phyloP scores from a whole-genome alignment of 192 early-diverging fungal species.

The Radiomyces spectabilis region DNA sequence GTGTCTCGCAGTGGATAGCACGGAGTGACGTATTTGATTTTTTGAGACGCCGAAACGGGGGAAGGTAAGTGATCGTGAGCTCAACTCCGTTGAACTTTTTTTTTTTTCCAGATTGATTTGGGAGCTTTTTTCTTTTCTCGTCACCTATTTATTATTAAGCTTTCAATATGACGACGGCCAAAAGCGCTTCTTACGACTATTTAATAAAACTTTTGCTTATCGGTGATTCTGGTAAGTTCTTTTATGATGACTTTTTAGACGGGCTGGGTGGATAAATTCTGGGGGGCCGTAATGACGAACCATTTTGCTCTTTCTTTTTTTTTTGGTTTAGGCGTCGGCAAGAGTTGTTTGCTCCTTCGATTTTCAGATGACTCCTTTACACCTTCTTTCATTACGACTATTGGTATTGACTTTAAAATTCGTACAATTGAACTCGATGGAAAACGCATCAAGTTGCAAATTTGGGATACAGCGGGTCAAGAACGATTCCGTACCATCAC shows the following conservation, averaged over 20 bases:
- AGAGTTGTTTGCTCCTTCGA: slow-evolving; percentile 91
- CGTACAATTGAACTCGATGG: slow-evolving; percentile 97
- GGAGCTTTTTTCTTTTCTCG: too few species aligned
- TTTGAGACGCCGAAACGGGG: too few species aligned
- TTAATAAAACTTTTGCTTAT: slow-evolving; percentile 98
- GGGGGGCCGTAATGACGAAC: background rate
- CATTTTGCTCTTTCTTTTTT: background rate
- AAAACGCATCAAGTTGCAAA: slow-evolving; percentile 98
- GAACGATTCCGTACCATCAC: slow-evolving; percentile 99
- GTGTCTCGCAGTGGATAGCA: too few species aligned
- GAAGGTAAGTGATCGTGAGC: too few species aligned
- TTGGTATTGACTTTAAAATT: slow-evolving; percentile 99
- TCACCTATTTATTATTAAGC: too few species aligned
- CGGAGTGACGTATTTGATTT: too few species aligned
- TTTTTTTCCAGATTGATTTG: too few species aligned
- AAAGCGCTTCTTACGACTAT: slow-evolving; percentile 97
- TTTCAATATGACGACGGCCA: slow-evolving; percentile 32
- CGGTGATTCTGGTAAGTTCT: slow-evolving; percentile 85
- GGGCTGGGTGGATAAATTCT: background rate
- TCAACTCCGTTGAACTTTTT: too few species aligned
- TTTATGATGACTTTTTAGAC: background rate
- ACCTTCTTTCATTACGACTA: slow-evolving; percentile 98
- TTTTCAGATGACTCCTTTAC: slow-evolving; percentile 99
- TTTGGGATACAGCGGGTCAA: slow-evolving; percentile 99
- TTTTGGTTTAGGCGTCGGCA: slow-evolving; percentile 75